phyloP scores from a whole-genome alignment of 345 rosid genomes.

The Trapa bicornis region DNA sequence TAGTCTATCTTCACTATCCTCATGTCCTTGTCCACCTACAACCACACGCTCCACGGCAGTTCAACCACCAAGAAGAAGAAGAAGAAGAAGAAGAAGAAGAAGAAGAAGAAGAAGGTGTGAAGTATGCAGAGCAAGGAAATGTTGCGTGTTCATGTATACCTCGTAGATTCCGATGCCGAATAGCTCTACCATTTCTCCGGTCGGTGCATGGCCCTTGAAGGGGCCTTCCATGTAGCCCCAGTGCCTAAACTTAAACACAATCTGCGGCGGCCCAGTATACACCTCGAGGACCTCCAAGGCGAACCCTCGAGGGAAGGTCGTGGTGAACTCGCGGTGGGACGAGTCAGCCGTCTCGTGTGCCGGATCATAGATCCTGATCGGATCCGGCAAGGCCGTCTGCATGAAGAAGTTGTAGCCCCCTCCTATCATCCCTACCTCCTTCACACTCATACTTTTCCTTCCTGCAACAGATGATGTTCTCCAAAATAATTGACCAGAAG shows the following conservation, averaged over 20 bases:
- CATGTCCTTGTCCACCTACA: slow-evolving; percentile 37
- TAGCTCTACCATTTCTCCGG: slow-evolving; percentile 36
- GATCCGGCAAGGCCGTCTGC: slow-evolving; percentile 41
- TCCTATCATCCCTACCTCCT: slow-evolving; percentile 29
- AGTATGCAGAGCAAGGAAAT: too few relatives aligned
- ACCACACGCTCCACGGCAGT: background rate
- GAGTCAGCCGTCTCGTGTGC: slow-evolving; percentile 24
- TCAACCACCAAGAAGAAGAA: background rate
- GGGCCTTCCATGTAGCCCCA: slow-evolving; percentile 73
- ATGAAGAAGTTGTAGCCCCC: slow-evolving; percentile 51
- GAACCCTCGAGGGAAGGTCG: slow-evolving; percentile 48
- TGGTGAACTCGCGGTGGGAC: slow-evolving; percentile 30
- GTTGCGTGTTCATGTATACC: slow-evolving; percentile 8
- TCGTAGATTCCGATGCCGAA: slow-evolving; percentile 26
- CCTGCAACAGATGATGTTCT: slow-evolving; percentile 16
- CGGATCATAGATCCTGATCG: slow-evolving; percentile 25
- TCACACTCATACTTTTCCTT: slow-evolving; percentile 28
- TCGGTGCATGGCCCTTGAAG: slow-evolving; percentile 48
- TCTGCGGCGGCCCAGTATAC: slow-evolving; percentile 43
- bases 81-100: background rate
- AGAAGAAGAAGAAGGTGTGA: too few relatives aligned
- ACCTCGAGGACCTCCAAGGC: slow-evolving; percentile 54
- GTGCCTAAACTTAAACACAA: slow-evolving; percentile 61
- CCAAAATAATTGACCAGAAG: background rate
- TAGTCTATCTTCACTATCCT: slow-evolving; percentile 43